phyloP scores from a whole-genome alignment of 2,329 filamentous ascomycete genomes.

The Neonectria punicea region DNA sequence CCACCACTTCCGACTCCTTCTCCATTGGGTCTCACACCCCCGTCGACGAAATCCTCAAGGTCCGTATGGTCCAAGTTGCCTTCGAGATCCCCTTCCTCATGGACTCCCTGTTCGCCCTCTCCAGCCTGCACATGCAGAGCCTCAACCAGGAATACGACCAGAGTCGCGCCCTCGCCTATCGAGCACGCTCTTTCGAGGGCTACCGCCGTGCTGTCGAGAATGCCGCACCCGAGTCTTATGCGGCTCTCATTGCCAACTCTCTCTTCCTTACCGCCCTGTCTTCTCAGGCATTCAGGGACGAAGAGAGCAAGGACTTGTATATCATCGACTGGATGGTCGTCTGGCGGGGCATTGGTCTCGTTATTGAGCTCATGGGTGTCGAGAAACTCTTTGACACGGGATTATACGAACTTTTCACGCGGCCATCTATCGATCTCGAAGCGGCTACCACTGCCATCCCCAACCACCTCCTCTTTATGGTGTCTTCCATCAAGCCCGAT shows the following conservation, averaged over 20 bases:
- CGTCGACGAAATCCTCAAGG: slow-evolving; percentile 57
- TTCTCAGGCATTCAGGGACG: slow-evolving; percentile 62
- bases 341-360: slow-evolving; percentile 63
- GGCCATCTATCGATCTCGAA: slow-evolving; percentile 60
- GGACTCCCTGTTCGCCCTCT: slow-evolving; percentile 63
- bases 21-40: slow-evolving; percentile 48
- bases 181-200: slow-evolving; percentile 60
- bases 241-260: slow-evolving; percentile 63
- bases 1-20: slow-evolving; percentile 58
- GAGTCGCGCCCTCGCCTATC: slow-evolving; percentile 55
- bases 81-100: slow-evolving; percentile 65
- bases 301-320: slow-evolving; percentile 56
- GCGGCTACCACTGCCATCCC: slow-evolving; percentile 55
- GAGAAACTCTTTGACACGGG: slow-evolving; percentile 52
- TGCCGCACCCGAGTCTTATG: slow-evolving; percentile 57
- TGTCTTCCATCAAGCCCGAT: slow-evolving; percentile 54
- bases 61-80: slow-evolving; percentile 60
- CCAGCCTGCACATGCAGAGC: slow-evolving; percentile 60
- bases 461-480: slow-evolving; percentile 60
- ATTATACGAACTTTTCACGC: slow-evolving; percentile 58
- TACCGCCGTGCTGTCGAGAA: slow-evolving; percentile 63
- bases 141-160: slow-evolving; percentile 52
- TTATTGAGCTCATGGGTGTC: slow-evolving; percentile 52
- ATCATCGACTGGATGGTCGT: slow-evolving; percentile 67
- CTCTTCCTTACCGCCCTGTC: slow-evolving; percentile 63